These are phyloP conservation scores for Cryptococcus neoformans DNA, from an alignment of 1,284 basidiomycete species.

Conservation along the genomic window DNA sequence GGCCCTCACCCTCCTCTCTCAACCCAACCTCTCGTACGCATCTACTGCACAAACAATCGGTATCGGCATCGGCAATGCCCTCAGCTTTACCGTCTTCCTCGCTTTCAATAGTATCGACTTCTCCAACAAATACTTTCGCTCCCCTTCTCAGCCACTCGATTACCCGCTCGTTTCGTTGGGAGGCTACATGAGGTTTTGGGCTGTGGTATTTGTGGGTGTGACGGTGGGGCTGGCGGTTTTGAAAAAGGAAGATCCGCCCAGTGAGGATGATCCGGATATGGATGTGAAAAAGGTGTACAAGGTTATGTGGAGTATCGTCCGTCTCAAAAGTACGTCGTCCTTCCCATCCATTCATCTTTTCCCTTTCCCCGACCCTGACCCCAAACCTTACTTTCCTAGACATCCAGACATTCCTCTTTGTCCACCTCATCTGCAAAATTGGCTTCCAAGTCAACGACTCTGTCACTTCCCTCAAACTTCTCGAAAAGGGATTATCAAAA, in stretches of 20 bases:
- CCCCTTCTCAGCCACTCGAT: slow-evolving; percentile 54
- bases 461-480: slow-evolving; percentile 87
- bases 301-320: slow-evolving; percentile 92
- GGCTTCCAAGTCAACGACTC: slow-evolving; percentile 96
- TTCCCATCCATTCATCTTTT: neutral
- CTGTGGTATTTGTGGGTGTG: slow-evolving; percentile 71
- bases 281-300: slow-evolving; percentile 87
- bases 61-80: slow-evolving; percentile 92
- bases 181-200: slow-evolving; percentile 86
- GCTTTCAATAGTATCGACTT: slow-evolving; percentile 96
- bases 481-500: slow-evolving; percentile 92
- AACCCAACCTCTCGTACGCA: slow-evolving; percentile 93
- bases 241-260: slow-evolving; percentile 84
- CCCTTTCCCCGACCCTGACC: neutral
- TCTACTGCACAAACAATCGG: slow-evolving; percentile 98
- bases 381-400: slow-evolving; percentile 56
- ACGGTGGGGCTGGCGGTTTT: slow-evolving; percentile 86
- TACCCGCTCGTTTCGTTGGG: slow-evolving; percentile 77
- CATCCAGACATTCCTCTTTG: slow-evolving; percentile 79
- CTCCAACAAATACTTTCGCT: slow-evolving; percentile 73
- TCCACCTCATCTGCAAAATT: slow-evolving; percentile 92
- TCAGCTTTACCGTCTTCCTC: slow-evolving; percentile 96
- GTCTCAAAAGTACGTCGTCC: slow-evolving; percentile 69
- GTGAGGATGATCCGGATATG: slow-evolving; percentile 74
- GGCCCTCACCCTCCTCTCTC: slow-evolving; percentile 94